These are phyloP conservation scores for Scutellaria baicalensis DNA, from an alignment of 257 asterid genomes.

Conservation along the genomic window DNA sequence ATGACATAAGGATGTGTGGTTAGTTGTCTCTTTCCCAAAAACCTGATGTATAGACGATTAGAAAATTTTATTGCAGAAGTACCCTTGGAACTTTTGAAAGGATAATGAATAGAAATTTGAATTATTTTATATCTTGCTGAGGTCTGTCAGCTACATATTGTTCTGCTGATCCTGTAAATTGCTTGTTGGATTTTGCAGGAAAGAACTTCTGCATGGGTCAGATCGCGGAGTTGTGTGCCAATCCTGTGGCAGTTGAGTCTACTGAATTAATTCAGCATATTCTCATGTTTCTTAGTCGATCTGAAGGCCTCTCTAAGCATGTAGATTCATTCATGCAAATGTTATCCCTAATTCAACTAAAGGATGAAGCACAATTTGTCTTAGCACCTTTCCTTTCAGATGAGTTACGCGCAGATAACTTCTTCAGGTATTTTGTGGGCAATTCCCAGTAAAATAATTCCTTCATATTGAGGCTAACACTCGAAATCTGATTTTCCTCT, in stretches of 20 bases:
- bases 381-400: slow-evolving; percentile 68
- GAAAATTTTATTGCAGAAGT: slow-evolving; percentile 3
- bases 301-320: slow-evolving; percentile 81
- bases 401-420: slow-evolving; percentile 52
- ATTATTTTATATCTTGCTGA: neutral
- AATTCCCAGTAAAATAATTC: neutral
- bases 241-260: slow-evolving; percentile 47
- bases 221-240: slow-evolving; percentile 57
- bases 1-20: slow-evolving; percentile 74
- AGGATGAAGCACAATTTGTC: slow-evolving; percentile 59
- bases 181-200: slow-evolving; percentile 49
- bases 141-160: neutral
- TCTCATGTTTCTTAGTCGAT: slow-evolving; percentile 66
- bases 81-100: neutral
- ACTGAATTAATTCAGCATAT: slow-evolving; percentile 61
- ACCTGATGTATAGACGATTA: neutral
- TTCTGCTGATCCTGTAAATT: slow-evolving; percentile 4
- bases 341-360: slow-evolving; percentile 63
- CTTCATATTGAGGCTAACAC: neutral
- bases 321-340: slow-evolving; percentile 84
- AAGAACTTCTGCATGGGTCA: slow-evolving; percentile 79
- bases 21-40: slow-evolving; percentile 19
- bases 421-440: slow-evolving; percentile 50
- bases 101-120: neutral
- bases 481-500: neutral